phyloP scores from a whole-genome alignment of 495 filamentous ascomycete genomes.

The Tuber magnatum region DNA sequence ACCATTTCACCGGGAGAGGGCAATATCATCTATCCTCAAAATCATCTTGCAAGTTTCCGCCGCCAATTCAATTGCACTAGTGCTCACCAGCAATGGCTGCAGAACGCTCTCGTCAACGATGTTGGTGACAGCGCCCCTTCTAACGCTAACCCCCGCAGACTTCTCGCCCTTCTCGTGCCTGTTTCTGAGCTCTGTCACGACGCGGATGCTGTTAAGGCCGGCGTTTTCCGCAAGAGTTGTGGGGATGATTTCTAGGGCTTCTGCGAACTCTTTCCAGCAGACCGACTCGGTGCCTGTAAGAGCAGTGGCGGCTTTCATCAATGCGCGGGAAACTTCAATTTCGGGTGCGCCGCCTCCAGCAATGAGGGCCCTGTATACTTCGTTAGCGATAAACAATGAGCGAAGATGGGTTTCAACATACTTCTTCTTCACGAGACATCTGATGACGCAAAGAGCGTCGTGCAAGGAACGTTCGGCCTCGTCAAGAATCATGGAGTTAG shows the following conservation, averaged over 20 bases:
- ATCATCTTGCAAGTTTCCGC: constrained; percentile 99
- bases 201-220: constrained; percentile 93
- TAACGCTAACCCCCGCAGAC: constrained; percentile 94
- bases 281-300: constrained; percentile 88
- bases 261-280: constrained; percentile 97
- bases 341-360: constrained; percentile 94
- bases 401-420: constrained; percentile 4
- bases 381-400: background rate
- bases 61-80: constrained; percentile 91
- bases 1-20: constrained; percentile 43
- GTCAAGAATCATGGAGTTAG: constrained; percentile 89
- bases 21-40: constrained; percentile 93
- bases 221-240: constrained; percentile 97
- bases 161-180: constrained; percentile 88
- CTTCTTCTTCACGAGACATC: constrained; percentile 97
- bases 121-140: constrained; percentile 86
- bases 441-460: constrained; percentile 94
- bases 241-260: constrained; percentile 94
- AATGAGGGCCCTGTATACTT: constrained; percentile 58
- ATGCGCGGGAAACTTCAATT: constrained; percentile 79
- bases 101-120: constrained; percentile 96
- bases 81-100: constrained; percentile 91
- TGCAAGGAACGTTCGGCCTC: constrained; percentile 94
- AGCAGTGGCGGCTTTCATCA: constrained; percentile 71
- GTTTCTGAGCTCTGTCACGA: constrained; percentile 93